Evolutionary conservation across 2,329 filamentous ascomycete genomes (phyloP), one percentile per base, ranked within the genome.

Genomic region (Colletotrichum sp.): DNA sequence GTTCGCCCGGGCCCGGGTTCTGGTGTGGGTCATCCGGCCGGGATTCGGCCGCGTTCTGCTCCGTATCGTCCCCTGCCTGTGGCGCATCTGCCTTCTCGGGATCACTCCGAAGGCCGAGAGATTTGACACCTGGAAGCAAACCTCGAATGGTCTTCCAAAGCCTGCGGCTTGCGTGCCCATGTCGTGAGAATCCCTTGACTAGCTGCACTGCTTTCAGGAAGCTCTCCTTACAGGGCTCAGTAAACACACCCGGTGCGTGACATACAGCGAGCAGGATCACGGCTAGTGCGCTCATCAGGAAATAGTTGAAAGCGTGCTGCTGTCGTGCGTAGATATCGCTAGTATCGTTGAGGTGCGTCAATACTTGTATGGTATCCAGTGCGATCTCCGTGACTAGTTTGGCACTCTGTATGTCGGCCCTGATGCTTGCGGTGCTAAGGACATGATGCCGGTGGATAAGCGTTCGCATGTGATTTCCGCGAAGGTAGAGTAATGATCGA

Each of bases 381-480:
- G 84, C 85, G 2, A 84, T 83, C 55, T 85, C 84, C 4, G 88
- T 86, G 0, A 86, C 87, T 0, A 83, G 80, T n/a, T 82, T 83
- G 0, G 86, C 85, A 12, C 81, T 84, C 0, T 81, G 77, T 1
- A 81, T 77, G 12, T 86, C 83, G 0, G 83, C 77, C 2, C 81
- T 78, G 24, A 88, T 87, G 16, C 84, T 83, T 6, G 83, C 80
- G 0, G 81, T 78, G 6, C 82, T 85, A 30, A 88, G 81, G 1
- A 89, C 79, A 22, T 87, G 83, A 22, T 88, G 84, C 0, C 87
- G 81, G 67, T 88, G 85, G 1, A 89, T 86, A 5, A 88, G 80
- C 16, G 85, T 88, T 3, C 86, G 84, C 2, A 85, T 81, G 68
- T 88, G 84, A 68, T 89, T 89, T 0, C 85, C 87, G 3, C 88